Percentiles rank a stretch among this genome's conserved stretches.
These are phyloP conservation scores for Penicillium crustosum DNA, from an alignment of 2,329 filamentous ascomycete genomes.

Conservation along the genomic window DNA sequence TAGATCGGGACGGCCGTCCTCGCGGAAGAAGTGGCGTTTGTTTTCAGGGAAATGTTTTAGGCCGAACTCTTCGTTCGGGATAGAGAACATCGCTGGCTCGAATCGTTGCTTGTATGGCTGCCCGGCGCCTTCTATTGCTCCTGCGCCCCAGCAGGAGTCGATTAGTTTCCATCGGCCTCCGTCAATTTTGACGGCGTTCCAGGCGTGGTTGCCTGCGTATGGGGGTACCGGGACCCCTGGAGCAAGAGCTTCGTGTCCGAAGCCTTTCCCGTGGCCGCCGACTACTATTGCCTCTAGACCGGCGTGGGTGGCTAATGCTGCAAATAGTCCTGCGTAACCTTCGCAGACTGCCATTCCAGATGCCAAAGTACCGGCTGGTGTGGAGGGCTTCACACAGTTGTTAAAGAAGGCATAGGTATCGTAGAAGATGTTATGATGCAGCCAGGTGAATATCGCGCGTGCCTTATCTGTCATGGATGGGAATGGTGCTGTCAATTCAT, in stretches of 20 bases:
- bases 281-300: slow-evolving; percentile 77
- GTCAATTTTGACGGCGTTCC: slow-evolving; percentile 91
- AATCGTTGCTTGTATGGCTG: slow-evolving; percentile 68
- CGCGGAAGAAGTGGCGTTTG: slow-evolving; percentile 67
- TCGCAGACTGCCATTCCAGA: slow-evolving; percentile 84
- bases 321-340: slow-evolving; percentile 83
- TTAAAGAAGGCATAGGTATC: slow-evolving; percentile 78
- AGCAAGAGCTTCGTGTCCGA: slow-evolving; percentile 63
- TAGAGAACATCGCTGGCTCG: slow-evolving; percentile 59
- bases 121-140: slow-evolving; percentile 58
- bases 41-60: slow-evolving; percentile 75
- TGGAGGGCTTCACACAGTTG: slow-evolving; percentile 64
- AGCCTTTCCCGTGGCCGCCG: slow-evolving; percentile 82
- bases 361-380: slow-evolving; percentile 70
- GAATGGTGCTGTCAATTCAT: slow-evolving; percentile 76
- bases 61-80: slow-evolving; percentile 77
- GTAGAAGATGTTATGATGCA: slow-evolving; percentile 89
- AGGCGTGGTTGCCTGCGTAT: slow-evolving; percentile 70
- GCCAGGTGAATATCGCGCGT: slow-evolving; percentile 89
- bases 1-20: slow-evolving; percentile 62
- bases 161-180: slow-evolving; percentile 86
- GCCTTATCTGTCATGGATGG: slow-evolving; percentile 85
- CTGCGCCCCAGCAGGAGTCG: slow-evolving; percentile 91
- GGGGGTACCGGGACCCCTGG: slow-evolving; percentile 67
- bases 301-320: slow-evolving; percentile 72